Evolutionary conservation across 2,329 filamentous ascomycete species (phyloP), one percentile per base, ranked within the genome.

Genomic region (Arachnopeziza araneosa): DNA sequence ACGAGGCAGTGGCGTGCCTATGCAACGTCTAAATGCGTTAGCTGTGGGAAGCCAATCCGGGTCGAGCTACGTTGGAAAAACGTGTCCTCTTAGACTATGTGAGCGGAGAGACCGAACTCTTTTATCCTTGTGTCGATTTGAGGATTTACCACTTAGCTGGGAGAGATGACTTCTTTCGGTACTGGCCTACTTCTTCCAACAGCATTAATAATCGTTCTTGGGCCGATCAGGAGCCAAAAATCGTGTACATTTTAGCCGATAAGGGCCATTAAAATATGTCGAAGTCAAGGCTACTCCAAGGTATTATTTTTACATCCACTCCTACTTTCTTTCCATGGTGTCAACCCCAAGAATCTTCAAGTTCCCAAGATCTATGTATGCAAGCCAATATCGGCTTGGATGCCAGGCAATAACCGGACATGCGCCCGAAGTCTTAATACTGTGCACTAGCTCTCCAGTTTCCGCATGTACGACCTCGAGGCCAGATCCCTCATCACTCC

Each of bases 381-480:
- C 90, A 61, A 93, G 75, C 66, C 83, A 85, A 72, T 93, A 93
- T 59, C 85, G 80, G 50, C 82, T 86, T 1, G 90, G 90, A 64
- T 90, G 88, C 89, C 89, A 93, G 2, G 87, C 83, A 8, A 92
- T 87, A 12, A 89, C 80, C 1, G 85, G 83, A 58, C 83, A 85
- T 14, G 86, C 77, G 23, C 83, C 81, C 0, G 79, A 78, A 10
- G 88, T 88, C 72, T 91, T 90, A 65, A 91, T 81, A 1, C 81
- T 89, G 71, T 90, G 82, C 17, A 92, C 81, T 64, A 84, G 81
- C 52, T 92, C 89, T 23, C 89, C 89, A 2, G 85, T 88, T 72
- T 93, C 89, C 1, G 85, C 83, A 70, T 91, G 88, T 22, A 83
- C 84, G 50, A 92, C 83, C 54, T 90, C 84, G 30, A 93, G 73